These are phyloP conservation scores for Wickerhamomyces mucosus DNA, from an alignment of 805 yeast genomes.

Conservation along the genomic window DNA sequence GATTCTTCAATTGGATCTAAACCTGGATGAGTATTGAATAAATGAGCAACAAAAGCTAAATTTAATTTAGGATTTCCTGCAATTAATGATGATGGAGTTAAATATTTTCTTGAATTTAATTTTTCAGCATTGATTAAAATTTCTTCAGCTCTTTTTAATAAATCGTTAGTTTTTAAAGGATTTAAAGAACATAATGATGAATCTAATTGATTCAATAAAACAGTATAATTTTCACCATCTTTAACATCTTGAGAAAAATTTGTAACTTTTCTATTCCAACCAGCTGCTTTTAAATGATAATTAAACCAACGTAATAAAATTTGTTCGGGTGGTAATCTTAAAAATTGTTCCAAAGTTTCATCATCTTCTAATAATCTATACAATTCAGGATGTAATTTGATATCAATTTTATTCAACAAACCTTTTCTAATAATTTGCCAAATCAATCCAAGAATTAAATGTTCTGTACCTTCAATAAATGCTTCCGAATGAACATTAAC, in stretches of 20 bases:
- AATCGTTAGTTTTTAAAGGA: conserved; percentile 73
- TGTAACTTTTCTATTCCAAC: conserved; percentile 74
- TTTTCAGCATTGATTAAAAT: conserved; percentile 81
- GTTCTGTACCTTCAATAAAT: conserved; percentile 89
- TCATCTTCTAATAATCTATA: conserved; percentile 92
- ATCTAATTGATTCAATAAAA: conserved; percentile 78
- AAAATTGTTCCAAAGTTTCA: conserved; percentile 93
- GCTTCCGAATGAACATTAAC: conserved; percentile 97
- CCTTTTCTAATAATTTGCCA: conserved; percentile 99
- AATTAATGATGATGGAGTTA: conserved; percentile 87
- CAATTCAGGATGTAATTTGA: conserved; percentile 91
- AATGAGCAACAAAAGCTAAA: conserved; percentile 93
- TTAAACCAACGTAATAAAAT: conserved; percentile 96
- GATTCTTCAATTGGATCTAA: conserved; percentile 88
- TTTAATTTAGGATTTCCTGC: conserved; percentile 96
- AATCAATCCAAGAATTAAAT: conserved; percentile 79
- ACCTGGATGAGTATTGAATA: conserved; percentile 95
- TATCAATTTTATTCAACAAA: conserved; percentile 86
- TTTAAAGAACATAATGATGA: conserved; percentile 74
- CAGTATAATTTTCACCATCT: conserved; percentile 94
- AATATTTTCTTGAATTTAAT: conserved; percentile 85
- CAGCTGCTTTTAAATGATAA: conserved; percentile 89
- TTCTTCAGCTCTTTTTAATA: conserved; percentile 78
- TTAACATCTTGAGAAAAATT: conserved; percentile 83
- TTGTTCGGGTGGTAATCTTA: conserved; percentile 96